Evolutionary conservation across 192 early-diverging fungal genomes (phyloP), one percentile per base, ranked within the genome.

Genomic region (Diversispora epigaea): DNA sequence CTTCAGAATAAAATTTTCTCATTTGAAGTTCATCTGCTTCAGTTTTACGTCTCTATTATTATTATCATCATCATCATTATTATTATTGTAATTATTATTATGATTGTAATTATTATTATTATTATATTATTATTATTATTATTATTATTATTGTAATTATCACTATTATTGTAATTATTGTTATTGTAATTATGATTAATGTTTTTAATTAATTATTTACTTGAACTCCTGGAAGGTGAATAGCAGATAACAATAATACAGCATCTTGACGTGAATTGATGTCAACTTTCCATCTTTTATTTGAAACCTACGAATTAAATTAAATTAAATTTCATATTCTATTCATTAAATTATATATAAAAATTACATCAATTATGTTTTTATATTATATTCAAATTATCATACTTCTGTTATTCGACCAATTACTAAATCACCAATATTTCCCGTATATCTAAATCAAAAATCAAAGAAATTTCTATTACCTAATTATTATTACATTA

Each of bases 11-110:
- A 73, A 96, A 96, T 41, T 88, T 89, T 55, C 94, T 88, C 96
- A 99, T 99, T 79, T 96, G 93, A 74, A 98, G 85, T 80, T 99
- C 95, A 81, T 99, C 96, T 0, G 92, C 92, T 79, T 97, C 98
- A 49, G 90, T 92, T 86, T 98, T 96, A 82, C 96, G 87, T 76
- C 95, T 82, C 89, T 93, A 79, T 1, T 19, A 50, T 46, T 39
- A n/a, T 22, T 8, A 63, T 43, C 15, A 0, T 40, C 2, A 10
- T 43, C 4, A 4, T 4, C 14, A 40, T 43, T 0, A 6, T 63
- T n/a, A 40, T 12, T 60, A 21, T 32, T 32, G 25, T 32, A 1
- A 2, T 32, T 32, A 2, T 32, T 32, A 2, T 32, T 32, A 32
- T 32, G 25, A 32, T 32, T 32, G 25, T 32, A 32, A 32, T 32